Percentiles rank a stretch among this genome's conserved stretches.
Conservation (phyloP, 1,139 yeast species). For the Yamadazyma conglobata region DNA sequence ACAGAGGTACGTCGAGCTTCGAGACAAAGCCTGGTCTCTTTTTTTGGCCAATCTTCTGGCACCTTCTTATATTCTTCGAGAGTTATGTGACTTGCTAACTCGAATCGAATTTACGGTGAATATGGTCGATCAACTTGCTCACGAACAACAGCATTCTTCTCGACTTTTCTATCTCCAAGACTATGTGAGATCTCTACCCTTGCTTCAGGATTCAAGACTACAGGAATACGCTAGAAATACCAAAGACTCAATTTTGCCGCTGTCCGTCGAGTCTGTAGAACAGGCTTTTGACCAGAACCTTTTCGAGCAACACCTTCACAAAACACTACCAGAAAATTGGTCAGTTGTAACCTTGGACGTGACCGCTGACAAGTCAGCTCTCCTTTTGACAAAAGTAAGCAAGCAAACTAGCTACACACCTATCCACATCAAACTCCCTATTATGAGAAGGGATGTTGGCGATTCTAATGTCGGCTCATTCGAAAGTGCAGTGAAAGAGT, state of each 20-base stretch:
- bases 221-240: neutral
- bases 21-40: too few relatives aligned
- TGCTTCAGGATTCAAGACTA: constrained; percentile 3
- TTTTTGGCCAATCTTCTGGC: too few relatives aligned
- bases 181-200: constrained; percentile 3
- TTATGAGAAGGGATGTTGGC: constrained; percentile 33
- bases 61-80: too few relatives aligned
- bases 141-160: too few relatives aligned
- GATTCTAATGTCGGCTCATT: constrained; percentile 15
- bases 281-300: neutral
- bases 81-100: too few relatives aligned
- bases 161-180: constrained; percentile 4
- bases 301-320: constrained; percentile 5
- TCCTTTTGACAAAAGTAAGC: constrained; percentile 50
- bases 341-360: constrained; percentile 59
- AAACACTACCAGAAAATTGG: constrained; percentile 50
- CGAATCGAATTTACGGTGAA: too few relatives aligned
- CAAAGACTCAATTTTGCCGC: constrained; percentile 3
- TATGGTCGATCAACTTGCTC: too few relatives aligned
- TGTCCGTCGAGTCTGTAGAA: neutral
- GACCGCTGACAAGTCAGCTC: constrained; percentile 55
- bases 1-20: too few relatives aligned
- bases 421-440: constrained; percentile 56
- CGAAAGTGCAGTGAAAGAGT: constrained; percentile 40
- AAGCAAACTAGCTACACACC: constrained; percentile 28